phyloP scores from a whole-genome alignment of 73 alveolate species.

The Tetrahymena elliotti region DNA sequence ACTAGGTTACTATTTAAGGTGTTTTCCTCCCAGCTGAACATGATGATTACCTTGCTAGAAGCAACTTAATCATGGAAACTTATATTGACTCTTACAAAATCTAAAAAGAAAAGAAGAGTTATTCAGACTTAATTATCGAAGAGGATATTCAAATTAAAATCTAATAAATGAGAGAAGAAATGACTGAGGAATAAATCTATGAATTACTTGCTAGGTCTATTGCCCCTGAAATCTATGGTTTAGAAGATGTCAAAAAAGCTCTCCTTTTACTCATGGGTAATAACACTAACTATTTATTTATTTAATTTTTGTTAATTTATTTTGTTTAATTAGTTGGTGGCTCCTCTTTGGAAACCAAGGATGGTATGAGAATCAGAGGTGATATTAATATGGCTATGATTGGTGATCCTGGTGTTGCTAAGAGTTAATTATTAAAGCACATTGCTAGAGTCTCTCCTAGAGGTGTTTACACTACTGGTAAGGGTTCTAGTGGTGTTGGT shows the following conservation, averaged over 20 bases:
- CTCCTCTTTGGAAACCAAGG: slow-evolving; percentile 83
- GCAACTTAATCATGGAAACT: slow-evolving; percentile 77
- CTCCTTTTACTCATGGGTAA: slow-evolving; percentile 65
- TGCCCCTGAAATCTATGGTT: slow-evolving; percentile 96
- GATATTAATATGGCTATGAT: slow-evolving; percentile 88
- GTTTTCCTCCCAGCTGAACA: slow-evolving; percentile 71
- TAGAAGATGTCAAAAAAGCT: slow-evolving; percentile 96
- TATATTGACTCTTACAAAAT: slow-evolving; percentile 78
- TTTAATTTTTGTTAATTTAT: not conserved
- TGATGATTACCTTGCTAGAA: slow-evolving; percentile 63
- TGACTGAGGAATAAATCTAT: slow-evolving; percentile 43
- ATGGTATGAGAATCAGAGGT: slow-evolving; percentile 97
- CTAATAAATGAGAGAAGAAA: slow-evolving; percentile 4
- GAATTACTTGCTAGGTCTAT: slow-evolving; percentile 75
- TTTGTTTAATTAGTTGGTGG: slow-evolving; percentile 66
- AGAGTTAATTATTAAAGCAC: slow-evolving; percentile 91
- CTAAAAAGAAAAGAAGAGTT: slow-evolving; percentile 75
- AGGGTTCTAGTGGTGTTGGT: slow-evolving; percentile 98
- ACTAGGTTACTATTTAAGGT: slow-evolving; percentile 57
- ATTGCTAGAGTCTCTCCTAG: slow-evolving; percentile 89
- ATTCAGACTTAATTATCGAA: slow-evolving; percentile 66
- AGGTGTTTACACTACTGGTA: slow-evolving; percentile 97
- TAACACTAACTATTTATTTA: no score
- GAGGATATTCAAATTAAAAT: slow-evolving; percentile 43
- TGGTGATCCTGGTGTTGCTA: slow-evolving; percentile 99